Base-by-base conservation (phyloP, 306 rosid species). In the Trifolium repens region DNA sequence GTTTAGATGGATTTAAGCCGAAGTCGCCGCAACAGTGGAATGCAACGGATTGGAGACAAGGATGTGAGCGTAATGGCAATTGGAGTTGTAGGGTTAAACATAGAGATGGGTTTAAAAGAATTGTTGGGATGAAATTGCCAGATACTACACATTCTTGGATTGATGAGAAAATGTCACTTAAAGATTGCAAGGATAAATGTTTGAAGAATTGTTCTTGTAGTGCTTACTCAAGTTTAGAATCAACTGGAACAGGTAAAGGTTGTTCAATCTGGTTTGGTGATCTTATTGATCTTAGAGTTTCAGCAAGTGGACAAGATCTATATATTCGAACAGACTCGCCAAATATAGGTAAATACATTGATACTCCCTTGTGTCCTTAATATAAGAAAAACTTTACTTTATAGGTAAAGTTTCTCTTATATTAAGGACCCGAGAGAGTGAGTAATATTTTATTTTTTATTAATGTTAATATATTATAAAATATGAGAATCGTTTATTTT, bases 1-100 rank as follows among this genome's bases (percentile, higher is more conserved):
- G 86, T 26, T 72, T 82, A 34, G 30, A 27, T 4, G 86, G 84
- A 2, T 85, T 81, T 47, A 7, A 4, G 10, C 77, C 84, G 0
- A 53, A 44, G 11, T 79, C 77, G 1, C 14, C 15, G 0, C 30
- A 62, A 6, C 39, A 43, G 4, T 82, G 78, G 79, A 40, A n/a
- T 2, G 42, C 27, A 27, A 9, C 61, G 39, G 72, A 75, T 19
- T 67, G 79, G 80, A 30, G 40, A 1, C 35, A 49, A 1, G 84
- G 86, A 3, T 85, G 88, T 39, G 42, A 5, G 27, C 71, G 75
- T 3, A 65, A 27, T 19, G 44, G 50, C 7, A 17, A 7, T 2
- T 59, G 76, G 86, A 68, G 65, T 9, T 85, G 89, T 24, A 4
- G 37, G 16, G 62, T 39, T 0, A 44, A 49, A 8, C 8, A 73